Base-by-base conservation (phyloP, 2,329 filamentous ascomycete genomes). In the Colletotrichum scovillei region DNA sequence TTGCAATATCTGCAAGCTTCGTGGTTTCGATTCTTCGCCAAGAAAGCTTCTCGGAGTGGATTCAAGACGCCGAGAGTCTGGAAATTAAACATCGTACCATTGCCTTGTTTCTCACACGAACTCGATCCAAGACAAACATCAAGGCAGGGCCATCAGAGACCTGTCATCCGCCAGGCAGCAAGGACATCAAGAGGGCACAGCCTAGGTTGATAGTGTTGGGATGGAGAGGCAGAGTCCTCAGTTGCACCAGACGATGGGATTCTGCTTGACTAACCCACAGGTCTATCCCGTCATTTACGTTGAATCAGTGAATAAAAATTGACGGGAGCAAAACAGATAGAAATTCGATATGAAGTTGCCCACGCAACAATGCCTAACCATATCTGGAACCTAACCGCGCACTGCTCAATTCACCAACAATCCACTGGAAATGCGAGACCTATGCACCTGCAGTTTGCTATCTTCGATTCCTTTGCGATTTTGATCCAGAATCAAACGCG, bases 381-480 rank as follows among this genome's bases (percentile, higher is more conserved):
- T 49, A 2, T n/a, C 0, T n/a, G 4, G 1, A 22, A 49, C 7
- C 8, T 9, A 49, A 9, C 8, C n/a, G 3, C 42, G n/a, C 42
- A 49, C 4, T 9, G 0, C 19, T 4, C 19, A 19, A 7, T 7
- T 4, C 42, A 49, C n/a, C 3, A 49, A 1, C 7, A 49, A 49
- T n/a, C 19, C 19, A 22, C 0, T 8, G 19, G 19, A 49, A n/a
- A 49, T 7, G 8, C 3, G 9, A 19, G 3, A 49, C 19, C 19
- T 49, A 0, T 49, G 7, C 19, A 22, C 0, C 19, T 49, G 19
- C 42, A 49, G 0, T 49, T 22, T 22, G 42, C 7, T 22, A 4
- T 42, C 38, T 42, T 14, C 2, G 14, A 8, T 19, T 42, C 38
- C 38, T 42, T 42, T 19, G 26, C 6, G 11, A 5, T 8, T 6